Evolutionary conservation across 163 green algal genomes (phyloP).

Genomic region (Trebouxia gelatinosa): DNA sequence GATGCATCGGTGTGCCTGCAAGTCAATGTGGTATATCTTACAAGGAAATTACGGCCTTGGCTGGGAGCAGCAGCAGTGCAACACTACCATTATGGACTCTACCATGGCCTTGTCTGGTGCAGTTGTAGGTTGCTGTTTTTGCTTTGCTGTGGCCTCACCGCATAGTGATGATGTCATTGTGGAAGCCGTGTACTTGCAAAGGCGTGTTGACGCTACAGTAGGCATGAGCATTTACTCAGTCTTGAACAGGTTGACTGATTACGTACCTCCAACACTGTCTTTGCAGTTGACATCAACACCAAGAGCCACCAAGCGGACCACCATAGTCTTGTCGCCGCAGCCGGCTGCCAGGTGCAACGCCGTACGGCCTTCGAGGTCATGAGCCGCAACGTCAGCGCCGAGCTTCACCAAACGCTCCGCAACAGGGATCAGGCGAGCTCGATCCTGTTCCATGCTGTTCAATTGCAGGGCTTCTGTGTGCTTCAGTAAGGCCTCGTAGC

Average conservation of each 20-base stretch:
- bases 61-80: not conserved
- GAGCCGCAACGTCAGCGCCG: constrained; percentile 44
- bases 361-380: constrained; percentile 59
- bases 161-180: no score
- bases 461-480: constrained; percentile 51
- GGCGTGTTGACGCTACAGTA: no score
- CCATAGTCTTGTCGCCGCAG: constrained; percentile 61
- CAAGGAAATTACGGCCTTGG: not conserved
- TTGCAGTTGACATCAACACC: constrained; percentile 59
- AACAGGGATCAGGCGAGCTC: constrained; percentile 54
- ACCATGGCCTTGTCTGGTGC: not conserved
- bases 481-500: constrained; percentile 45
- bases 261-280: constrained; percentile 53
- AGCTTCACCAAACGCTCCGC: constrained; percentile 52
- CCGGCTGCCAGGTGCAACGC: constrained; percentile 60
- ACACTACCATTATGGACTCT: not conserved
- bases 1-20: constrained; percentile 66
- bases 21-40: not conserved
- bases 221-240: not conserved
- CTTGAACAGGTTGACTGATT: not conserved
- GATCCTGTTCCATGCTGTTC: constrained; percentile 44
- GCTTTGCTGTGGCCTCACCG: not conserved
- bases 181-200: no score
- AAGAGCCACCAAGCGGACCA: constrained; percentile 53
- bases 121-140: not conserved